Percentiles rank a stretch among this genome's conserved stretches.
Evolutionary conservation across 1,284 basidiomycete genomes (phyloP).

Genomic region (Vanrija pseudolonga): DNA sequence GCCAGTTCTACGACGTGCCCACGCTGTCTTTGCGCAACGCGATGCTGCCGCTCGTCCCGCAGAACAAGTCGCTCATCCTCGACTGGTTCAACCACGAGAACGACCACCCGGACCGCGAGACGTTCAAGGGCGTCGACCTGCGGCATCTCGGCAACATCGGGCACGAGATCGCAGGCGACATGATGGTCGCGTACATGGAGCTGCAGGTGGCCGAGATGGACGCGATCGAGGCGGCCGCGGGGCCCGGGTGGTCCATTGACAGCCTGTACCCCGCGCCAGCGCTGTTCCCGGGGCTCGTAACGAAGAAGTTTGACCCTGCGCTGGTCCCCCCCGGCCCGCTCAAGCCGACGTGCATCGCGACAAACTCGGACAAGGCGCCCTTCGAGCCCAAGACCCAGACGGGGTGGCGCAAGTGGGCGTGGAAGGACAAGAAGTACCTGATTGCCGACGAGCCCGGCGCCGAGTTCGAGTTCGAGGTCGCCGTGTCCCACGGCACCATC

Average conservation of each 20-base stretch:
- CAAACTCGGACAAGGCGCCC: conserved; percentile 25
- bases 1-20: conserved; percentile 43
- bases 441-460: conserved; percentile 37
- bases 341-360: conserved; percentile 35
- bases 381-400: conserved; percentile 25
- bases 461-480: conserved; percentile 32
- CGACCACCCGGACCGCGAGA: conserved; percentile 57
- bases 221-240: conserved; percentile 17
- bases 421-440: conserved; percentile 42
- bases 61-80: conserved; percentile 17
- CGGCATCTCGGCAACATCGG: conserved; percentile 29
- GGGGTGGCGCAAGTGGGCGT: conserved; percentile 41
- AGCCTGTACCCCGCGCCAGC: conserved; percentile 23
- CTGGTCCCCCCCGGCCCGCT: conserved; percentile 21
- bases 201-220: conserved; percentile 42
- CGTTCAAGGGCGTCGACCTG: conserved; percentile 58
- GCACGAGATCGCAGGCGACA: conserved; percentile 32
- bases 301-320: conserved; percentile 5
- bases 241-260: conserved; percentile 10
- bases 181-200: conserved; percentile 39
- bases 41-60: conserved; percentile 21
- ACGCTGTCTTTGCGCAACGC: conserved; percentile 35
- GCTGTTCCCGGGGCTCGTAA: conserved; percentile 7
- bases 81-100: conserved; percentile 24
- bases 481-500: conserved; percentile 24